These are phyloP conservation scores for Paralagenidium karlingii DNA, from an alignment of 352 stramenopile genomes.

Conservation along the genomic window DNA sequence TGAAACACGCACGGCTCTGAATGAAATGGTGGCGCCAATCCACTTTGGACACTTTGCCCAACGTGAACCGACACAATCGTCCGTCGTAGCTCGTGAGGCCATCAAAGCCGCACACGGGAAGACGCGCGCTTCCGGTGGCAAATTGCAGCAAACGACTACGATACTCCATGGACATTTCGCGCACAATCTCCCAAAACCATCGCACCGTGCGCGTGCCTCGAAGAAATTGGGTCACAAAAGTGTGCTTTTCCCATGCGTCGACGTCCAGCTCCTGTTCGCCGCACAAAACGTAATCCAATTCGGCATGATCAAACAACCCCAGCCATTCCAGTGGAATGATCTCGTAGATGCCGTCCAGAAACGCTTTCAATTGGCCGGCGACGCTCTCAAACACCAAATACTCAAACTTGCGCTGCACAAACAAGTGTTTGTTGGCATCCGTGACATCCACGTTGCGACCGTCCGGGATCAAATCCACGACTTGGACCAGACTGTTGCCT, in stretches of 20 bases:
- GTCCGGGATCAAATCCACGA: conserved; percentile 43
- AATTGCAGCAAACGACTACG: conserved; percentile 64
- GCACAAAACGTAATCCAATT: conserved; percentile 94
- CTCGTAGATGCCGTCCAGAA: conserved; percentile 96
- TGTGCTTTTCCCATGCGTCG: conserved; percentile 87
- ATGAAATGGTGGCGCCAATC: conserved; percentile 39
- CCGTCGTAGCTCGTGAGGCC: conserved; percentile 74
- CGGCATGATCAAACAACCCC: conserved; percentile 94
- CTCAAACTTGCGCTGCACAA: conserved; percentile 86
- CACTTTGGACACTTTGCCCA: conserved; percentile 32
- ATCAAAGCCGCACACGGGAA: conserved; percentile 58
- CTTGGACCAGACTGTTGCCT: conserved; percentile 16
- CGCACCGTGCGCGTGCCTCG: conserved; percentile 12
- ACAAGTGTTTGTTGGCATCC: conserved; percentile 92
- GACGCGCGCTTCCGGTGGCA: conserved; percentile 61
- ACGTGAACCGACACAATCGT: conserved; percentile 54
- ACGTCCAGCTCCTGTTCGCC: conserved; percentile 91
- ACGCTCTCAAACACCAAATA: conserved; percentile 91
- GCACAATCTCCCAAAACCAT: conserved; percentile 97
- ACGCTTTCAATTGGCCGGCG: conserved; percentile 74
- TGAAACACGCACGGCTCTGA: conserved; percentile 69
- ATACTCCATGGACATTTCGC: conserved; percentile 73
- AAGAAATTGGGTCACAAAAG: conserved; percentile 25
- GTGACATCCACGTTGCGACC: conserved; percentile 79
- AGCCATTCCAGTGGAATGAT: conserved; percentile 90